These are phyloP conservation scores for Zarea fungicola DNA, from an alignment of 2,329 filamentous ascomycete genomes.

Conservation along the genomic window DNA sequence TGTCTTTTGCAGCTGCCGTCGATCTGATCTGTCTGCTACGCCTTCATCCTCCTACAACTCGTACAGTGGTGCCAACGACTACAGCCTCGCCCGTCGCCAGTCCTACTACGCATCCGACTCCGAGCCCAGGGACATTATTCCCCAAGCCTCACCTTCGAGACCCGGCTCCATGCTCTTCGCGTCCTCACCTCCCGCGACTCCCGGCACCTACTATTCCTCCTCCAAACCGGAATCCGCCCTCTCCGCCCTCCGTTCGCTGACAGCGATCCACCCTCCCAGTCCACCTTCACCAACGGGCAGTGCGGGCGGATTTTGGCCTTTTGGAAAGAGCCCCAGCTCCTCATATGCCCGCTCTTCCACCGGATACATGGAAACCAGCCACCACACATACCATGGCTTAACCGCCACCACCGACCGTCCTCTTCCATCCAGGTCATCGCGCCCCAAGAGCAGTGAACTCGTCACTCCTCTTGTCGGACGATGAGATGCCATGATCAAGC, in stretches of 20 bases:
- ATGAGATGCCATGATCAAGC: slow-evolving; percentile 28
- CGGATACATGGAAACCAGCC: slow-evolving; percentile 49
- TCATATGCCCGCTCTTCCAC: slow-evolving; percentile 42
- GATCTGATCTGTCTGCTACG: slow-evolving; percentile 41
- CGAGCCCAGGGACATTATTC: slow-evolving; percentile 58
- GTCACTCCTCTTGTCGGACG: slow-evolving; percentile 55
- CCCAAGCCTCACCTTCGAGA: slow-evolving; percentile 57
- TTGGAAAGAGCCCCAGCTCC: slow-evolving; percentile 43
- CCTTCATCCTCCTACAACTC: slow-evolving; percentile 15
- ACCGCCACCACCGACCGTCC: slow-evolving; percentile 55
- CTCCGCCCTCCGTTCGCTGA: slow-evolving; percentile 47
- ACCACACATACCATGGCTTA: slow-evolving; percentile 30
- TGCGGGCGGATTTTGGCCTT: slow-evolving; percentile 49
- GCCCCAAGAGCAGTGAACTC: slow-evolving; percentile 59
- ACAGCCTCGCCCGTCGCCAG: slow-evolving; percentile 33
- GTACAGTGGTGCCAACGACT: slow-evolving; percentile 23
- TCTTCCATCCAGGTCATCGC: slow-evolving; percentile 51
- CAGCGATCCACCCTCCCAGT: slow-evolving; percentile 47
- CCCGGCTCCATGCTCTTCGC: slow-evolving; percentile 50
- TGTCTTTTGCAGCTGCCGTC: slow-evolving; percentile 45
- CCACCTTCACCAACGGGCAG: slow-evolving; percentile 48
- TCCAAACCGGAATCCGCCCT: slow-evolving; percentile 40
- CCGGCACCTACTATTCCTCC: slow-evolving; percentile 34
- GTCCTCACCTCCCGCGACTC: slow-evolving; percentile 46
- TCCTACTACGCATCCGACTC: slow-evolving; percentile 41